These are phyloP conservation scores for Saccharomyces hybrid DNA, from an alignment of 1,139 yeast genomes.

Conservation along the genomic window DNA sequence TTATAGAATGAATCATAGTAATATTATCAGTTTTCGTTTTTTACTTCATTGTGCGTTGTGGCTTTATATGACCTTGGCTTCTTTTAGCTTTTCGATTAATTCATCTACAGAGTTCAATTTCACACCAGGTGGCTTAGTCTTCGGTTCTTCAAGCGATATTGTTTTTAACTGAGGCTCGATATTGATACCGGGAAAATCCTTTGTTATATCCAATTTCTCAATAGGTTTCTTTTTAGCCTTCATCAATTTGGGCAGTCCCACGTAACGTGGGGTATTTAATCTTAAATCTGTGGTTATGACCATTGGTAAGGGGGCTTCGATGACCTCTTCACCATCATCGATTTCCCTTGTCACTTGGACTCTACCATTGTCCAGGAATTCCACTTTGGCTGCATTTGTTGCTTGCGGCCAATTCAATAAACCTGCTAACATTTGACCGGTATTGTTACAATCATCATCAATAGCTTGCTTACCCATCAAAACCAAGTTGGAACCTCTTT, in stretches of 20 bases:
- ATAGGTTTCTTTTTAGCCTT: conserved; percentile 96
- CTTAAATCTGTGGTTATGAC: conserved; percentile 88
- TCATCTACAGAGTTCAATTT: conserved; percentile 78
- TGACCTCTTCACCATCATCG: conserved; percentile 88
- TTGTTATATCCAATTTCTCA: conserved; percentile 46
- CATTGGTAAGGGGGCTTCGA: conserved; percentile 72
- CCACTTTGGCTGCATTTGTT: conserved; percentile 88
- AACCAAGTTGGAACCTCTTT: conserved; percentile 65
- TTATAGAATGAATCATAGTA: background rate
- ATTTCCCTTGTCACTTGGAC: conserved; percentile 83
- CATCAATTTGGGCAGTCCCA: conserved; percentile 90
- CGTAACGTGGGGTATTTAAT: conserved; percentile 89
- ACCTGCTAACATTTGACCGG: conserved; percentile 97
- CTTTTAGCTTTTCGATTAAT: conserved; percentile 70
- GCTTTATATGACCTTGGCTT: conserved; percentile 45
- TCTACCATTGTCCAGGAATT: conserved; percentile 40
- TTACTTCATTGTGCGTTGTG: conserved; percentile 3
- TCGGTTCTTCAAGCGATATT: conserved; percentile 76
- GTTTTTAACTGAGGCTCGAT: conserved; percentile 58
- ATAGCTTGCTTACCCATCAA: conserved; percentile 93
- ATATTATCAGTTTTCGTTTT: conserved; percentile 2
- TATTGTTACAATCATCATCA: conserved; percentile 89
- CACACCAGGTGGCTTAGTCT: conserved; percentile 71
- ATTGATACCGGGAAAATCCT: conserved; percentile 61
- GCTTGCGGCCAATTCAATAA: conserved; percentile 96